Evolutionary conservation across 441 rosid genomes (phyloP), one percentile per base, ranked within the genome.

Genomic region (Gossypium schwendimanii): DNA sequence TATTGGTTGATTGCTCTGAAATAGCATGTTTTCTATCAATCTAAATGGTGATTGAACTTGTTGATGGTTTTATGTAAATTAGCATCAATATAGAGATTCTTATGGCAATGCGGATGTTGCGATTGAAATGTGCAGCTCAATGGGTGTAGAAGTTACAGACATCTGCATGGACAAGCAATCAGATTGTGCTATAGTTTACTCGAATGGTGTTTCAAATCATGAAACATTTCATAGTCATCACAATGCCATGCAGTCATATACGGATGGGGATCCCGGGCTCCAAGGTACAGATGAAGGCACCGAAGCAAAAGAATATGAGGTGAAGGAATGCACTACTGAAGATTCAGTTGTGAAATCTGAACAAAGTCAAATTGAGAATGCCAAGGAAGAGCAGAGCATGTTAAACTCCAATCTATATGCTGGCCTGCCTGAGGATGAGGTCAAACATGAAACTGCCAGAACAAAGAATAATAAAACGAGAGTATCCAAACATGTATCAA

Each of bases 101-200:
- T 62, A 63, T 62, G 68, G 23, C 67, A 24, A 41, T 28, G 15
- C 17, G 26, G 1, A 47, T 73, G 59, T 33, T 28, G n/a, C 47
- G 15, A 52, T 63, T 73, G 53, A 52, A 26, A 6, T 76, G 64
- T 81, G 80, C 81, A 81, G 90, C 60, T 67, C 73, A 57, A 87
- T 90, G 95, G 86, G 86, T 66, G 47, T 84, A 66, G 92, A 88
- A 78, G 83, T 84, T 66, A 77, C 86, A 28, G 97, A 92, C 79
- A 84, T 87, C 54, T 89, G 97, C 81, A 86, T 85, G 92, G 98
- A 94, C 83, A 91, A 92, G 77, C 96, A 86, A 79, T 88, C 88
- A 60, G 89, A 88, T 83, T 83, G 81, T 74, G 85, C 85, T 24
- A 75, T 83, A 59, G 83, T 86, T 49, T 84, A 82, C 74, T 81